Evolutionary conservation across 2,329 filamentous ascomycete species (phyloP).

Genomic region (Aspergillus aculeatus): DNA sequence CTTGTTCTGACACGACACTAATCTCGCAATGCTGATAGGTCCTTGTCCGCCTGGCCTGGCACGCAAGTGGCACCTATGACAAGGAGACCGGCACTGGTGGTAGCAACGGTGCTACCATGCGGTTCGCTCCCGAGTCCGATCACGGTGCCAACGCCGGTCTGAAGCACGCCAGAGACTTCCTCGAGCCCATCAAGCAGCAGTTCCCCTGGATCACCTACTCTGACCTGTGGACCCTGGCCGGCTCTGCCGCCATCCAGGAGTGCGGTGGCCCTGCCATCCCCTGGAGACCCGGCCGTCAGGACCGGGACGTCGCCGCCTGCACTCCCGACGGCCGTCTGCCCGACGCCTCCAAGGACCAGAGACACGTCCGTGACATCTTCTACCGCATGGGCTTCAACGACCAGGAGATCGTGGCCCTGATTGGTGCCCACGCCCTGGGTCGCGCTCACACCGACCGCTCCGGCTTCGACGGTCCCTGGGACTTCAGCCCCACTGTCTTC

Average conservation of each 20-base stretch:
- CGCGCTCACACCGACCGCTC: slow-evolving; percentile 87
- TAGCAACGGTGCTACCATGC: slow-evolving; percentile 96
- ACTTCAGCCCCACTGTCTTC: slow-evolving; percentile 83
- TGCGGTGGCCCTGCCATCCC: slow-evolving; percentile 87
- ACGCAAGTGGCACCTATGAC: slow-evolving; percentile 89
- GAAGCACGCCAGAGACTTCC: slow-evolving; percentile 81
- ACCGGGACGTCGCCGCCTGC: slow-evolving; percentile 78
- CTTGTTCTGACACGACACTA: slow-evolving; percentile 1
- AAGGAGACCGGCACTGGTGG: slow-evolving; percentile 84
- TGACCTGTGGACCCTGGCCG: slow-evolving; percentile 91
- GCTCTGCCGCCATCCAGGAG: slow-evolving; percentile 85
- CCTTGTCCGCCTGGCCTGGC: slow-evolving; percentile 87
- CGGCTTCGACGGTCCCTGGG: slow-evolving; percentile 87
- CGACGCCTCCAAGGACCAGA: slow-evolving; percentile 73
- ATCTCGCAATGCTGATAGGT: slow-evolving; percentile 46
- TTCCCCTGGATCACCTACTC: slow-evolving; percentile 97
- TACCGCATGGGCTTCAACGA: slow-evolving; percentile 97
- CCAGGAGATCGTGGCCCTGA: slow-evolving; percentile 89
- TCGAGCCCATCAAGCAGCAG: slow-evolving; percentile 84
- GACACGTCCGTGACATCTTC: slow-evolving; percentile 89
- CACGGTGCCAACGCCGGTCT: slow-evolving; percentile 95
- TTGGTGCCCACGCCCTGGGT: slow-evolving; percentile 81
- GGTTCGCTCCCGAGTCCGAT: slow-evolving; percentile 82
- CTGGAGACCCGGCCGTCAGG: slow-evolving; percentile 80
- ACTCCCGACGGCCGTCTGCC: slow-evolving; percentile 90